phyloP scores from a whole-genome alignment of 306 rosid species.

The Quercus engelmannii region DNA sequence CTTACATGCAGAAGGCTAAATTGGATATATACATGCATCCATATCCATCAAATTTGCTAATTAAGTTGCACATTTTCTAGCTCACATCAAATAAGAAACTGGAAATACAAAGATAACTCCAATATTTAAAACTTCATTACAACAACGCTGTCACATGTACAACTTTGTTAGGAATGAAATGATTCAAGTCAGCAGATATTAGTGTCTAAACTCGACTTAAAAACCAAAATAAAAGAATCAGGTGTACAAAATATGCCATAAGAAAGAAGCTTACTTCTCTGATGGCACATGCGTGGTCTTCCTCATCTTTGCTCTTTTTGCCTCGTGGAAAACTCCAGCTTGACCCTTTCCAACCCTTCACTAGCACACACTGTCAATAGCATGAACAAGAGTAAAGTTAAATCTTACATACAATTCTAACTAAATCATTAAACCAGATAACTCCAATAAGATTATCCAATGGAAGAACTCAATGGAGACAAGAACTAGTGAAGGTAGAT shows the following conservation, averaged over 20 bases:
- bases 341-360: constrained; percentile 99
- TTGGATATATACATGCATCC: neutral
- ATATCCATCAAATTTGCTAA: neutral
- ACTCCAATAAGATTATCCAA: neutral
- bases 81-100: neutral
- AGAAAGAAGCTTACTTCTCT: constrained; percentile 69
- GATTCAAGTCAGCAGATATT: neutral
- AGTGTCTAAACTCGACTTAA: neutral
- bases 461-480: neutral
- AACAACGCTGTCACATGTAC: neutral
- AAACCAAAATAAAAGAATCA: neutral
- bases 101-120: neutral
- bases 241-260: neutral
- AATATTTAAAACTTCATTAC: neutral
- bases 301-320: constrained; percentile 96
- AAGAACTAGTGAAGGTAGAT: neutral
- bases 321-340: constrained; percentile 99
- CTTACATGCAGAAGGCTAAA: neutral
- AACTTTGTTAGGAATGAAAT: neutral
- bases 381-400: constrained; percentile 12
- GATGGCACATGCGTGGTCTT: constrained; percentile 93
- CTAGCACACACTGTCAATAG: constrained; percentile 79
- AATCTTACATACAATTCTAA: neutral
- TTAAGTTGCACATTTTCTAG: neutral
- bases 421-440: neutral